phyloP scores from a whole-genome alignment of 2,329 filamentous ascomycete genomes.

The Xylaria hypoxylon region DNA sequence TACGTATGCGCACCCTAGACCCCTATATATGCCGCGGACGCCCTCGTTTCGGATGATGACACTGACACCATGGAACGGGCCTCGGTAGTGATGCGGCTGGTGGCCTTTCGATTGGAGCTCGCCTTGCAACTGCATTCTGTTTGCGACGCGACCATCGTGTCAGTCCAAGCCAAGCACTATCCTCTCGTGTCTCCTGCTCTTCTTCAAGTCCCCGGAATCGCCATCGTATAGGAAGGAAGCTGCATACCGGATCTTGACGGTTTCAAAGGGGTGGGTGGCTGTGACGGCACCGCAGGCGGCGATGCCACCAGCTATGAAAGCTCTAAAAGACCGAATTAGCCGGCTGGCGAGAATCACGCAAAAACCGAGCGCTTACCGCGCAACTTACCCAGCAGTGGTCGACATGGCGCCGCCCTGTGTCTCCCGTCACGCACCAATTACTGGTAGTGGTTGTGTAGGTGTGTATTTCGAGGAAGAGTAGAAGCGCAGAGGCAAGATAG shows the following conservation, averaged over 20 bases:
- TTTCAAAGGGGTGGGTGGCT: conserved; percentile 97
- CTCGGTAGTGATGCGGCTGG: conserved; percentile 88
- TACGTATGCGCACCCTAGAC: conserved; percentile 90
- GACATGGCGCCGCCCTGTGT: conserved; percentile 45
- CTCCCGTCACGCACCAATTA: conserved; percentile 34
- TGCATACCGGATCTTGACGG: conserved; percentile 92
- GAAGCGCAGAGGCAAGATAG: neutral
- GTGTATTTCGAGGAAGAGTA: neutral
- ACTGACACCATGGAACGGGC: conserved; percentile 88
- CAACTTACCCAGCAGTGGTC: conserved; percentile 48
- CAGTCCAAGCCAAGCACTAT: conserved; percentile 24
- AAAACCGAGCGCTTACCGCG: neutral
- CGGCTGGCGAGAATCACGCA: neutral
- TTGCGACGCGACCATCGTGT: conserved; percentile 29
- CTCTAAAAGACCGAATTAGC: conserved; percentile 59
- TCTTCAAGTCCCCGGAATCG: neutral
- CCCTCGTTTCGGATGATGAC: conserved; percentile 95
- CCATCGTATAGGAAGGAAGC: conserved; percentile 5
- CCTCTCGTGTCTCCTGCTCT: neutral
- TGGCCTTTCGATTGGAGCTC: conserved; percentile 89
- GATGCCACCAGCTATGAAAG: conserved; percentile 95
- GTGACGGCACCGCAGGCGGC: conserved; percentile 98
- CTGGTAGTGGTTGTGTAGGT: neutral
- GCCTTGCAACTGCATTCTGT: conserved; percentile 92
- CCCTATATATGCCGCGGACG: conserved; percentile 84